phyloP scores from a whole-genome alignment of 495 filamentous ascomycete species.

The Cercophora samala region DNA sequence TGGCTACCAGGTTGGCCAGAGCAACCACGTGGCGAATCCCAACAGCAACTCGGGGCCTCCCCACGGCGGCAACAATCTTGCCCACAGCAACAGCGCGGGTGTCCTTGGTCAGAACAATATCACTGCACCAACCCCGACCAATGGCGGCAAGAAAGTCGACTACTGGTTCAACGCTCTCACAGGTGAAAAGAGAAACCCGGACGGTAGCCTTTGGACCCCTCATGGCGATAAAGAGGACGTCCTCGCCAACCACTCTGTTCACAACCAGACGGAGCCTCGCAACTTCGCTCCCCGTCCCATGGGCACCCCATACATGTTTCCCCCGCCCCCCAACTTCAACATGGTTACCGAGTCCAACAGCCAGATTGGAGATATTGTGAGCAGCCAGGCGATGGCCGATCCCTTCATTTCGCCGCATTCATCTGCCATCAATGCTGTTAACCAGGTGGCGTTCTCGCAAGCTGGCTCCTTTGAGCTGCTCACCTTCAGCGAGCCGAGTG shows the following conservation, averaged over 20 bases:
- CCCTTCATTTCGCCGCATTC: conserved; percentile 11
- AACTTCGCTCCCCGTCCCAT: conserved; percentile 24
- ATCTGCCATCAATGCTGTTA: background rate
- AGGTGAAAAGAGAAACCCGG: background rate
- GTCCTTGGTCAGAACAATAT: background rate
- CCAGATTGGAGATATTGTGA: background rate
- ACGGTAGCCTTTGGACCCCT: background rate
- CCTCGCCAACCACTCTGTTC: background rate
- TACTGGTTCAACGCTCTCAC: background rate
- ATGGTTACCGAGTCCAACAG: background rate
- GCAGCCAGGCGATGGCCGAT: conserved; percentile 7
- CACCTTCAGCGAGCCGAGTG: background rate
- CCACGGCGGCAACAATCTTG: background rate
- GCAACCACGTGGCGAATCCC: background rate
- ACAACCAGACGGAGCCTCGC: conserved; percentile 28
- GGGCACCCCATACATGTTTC: background rate
- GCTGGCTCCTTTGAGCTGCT: too few relatives aligned
- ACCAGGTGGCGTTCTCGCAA: background rate
- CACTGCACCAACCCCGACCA: background rate
- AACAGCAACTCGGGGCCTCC: background rate
- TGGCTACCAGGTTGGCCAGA: background rate
- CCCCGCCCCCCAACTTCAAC: conserved; percentile 18
- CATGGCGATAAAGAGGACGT: background rate
- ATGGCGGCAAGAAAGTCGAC: background rate
- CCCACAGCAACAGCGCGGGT: background rate